Evolutionary conservation across 441 rosid species (phyloP).

Genomic region (Gossypium lobatum): DNA sequence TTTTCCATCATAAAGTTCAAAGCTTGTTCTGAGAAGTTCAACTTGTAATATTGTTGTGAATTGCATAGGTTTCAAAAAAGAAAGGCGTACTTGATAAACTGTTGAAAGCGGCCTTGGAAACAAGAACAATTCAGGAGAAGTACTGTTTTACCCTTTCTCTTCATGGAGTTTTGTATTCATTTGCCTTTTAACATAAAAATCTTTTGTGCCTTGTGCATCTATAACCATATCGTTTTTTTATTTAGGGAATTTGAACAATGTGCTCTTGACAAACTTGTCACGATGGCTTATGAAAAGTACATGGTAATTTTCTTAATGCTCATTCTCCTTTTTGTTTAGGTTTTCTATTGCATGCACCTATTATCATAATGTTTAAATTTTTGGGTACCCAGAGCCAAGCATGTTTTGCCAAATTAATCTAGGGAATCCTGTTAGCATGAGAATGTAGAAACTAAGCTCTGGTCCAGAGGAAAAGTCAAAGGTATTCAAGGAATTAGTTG

Average conservation of each 20-base stretch:
- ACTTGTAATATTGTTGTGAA: slow-evolving; percentile 15
- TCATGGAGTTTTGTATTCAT: not conserved
- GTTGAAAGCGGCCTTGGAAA: slow-evolving; percentile 49
- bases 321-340: not conserved
- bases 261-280: slow-evolving; percentile 76
- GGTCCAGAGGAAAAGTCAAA: not conserved
- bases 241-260: slow-evolving; percentile 70
- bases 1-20: slow-evolving; percentile 8
- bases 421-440: not conserved
- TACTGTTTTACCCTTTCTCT: slow-evolving; percentile 28
- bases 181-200: slow-evolving; percentile 15
- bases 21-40: slow-evolving; percentile 1
- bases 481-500: slow-evolving; percentile 2
- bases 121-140: slow-evolving; percentile 68
- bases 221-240: slow-evolving; percentile 14
- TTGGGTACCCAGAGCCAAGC: not conserved
- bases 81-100: slow-evolving; percentile 51
- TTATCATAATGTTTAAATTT: not conserved
- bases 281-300: slow-evolving; percentile 79
- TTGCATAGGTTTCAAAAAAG: slow-evolving; percentile 58
- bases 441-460: not conserved
- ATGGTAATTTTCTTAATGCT: slow-evolving; percentile 47
- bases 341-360: not conserved
- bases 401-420: not conserved
- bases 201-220: slow-evolving; percentile 7